Percentiles rank a stretch among this genome's conserved stretches.
phyloP scores from a whole-genome alignment of 805 yeast species.

The Teunomyces lycoperdinae region DNA sequence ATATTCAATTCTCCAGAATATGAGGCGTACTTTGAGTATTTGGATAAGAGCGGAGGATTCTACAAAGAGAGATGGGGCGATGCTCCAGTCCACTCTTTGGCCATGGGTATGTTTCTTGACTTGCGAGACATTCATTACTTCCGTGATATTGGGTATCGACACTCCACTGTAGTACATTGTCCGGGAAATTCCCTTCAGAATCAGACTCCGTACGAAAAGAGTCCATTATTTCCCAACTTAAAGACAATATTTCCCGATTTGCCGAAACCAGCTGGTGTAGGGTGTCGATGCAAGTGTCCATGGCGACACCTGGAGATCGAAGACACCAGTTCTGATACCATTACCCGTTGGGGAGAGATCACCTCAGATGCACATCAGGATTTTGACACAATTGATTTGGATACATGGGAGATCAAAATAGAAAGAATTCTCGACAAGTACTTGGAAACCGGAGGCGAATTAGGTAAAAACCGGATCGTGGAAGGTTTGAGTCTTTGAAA shows the following conservation, averaged over 20 bases:
- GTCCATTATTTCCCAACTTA: neutral
- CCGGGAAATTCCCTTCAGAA: conserved; percentile 53
- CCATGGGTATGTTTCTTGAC: conserved; percentile 71
- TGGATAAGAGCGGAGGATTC: conserved; percentile 79
- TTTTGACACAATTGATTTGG: conserved; percentile 12
- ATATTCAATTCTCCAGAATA: conserved; percentile 69
- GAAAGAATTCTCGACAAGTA: conserved; percentile 9
- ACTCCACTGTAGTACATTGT: conserved; percentile 79
- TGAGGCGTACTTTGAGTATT: conserved; percentile 59
- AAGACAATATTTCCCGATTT: conserved; percentile 7
- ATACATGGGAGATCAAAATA: conserved; percentile 14
- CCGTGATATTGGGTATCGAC: conserved; percentile 88
- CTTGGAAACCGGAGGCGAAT: conserved; percentile 10
- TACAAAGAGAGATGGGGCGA: conserved; percentile 96
- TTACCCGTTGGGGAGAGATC: conserved; percentile 16
- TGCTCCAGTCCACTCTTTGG: conserved; percentile 91
- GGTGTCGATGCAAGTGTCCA: conserved; percentile 88
- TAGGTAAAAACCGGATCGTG: conserved; percentile 4
- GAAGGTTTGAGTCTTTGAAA: neutral
- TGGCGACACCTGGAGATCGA: conserved; percentile 14
- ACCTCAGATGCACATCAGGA: conserved; percentile 15
- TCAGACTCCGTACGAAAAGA: conserved; percentile 40
- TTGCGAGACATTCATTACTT: conserved; percentile 79
- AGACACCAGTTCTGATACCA: conserved; percentile 15
- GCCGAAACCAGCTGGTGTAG: conserved; percentile 51